Conservation (phyloP, 805 yeast genomes). For the Kodamaea leandrae region DNA sequence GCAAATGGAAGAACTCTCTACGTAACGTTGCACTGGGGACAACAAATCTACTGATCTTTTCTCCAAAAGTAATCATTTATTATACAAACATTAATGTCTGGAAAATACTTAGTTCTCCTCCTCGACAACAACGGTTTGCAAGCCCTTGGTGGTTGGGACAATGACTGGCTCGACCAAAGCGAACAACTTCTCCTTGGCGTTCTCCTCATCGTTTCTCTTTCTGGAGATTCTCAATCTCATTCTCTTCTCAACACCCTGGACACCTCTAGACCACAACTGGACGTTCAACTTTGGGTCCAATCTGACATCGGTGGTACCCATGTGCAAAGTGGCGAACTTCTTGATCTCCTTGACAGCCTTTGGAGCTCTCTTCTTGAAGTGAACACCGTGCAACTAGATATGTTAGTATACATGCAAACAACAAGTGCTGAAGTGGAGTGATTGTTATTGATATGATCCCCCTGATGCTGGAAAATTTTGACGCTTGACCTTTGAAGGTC, state of each 20-base stretch:
- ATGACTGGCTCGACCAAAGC: conserved; percentile 96
- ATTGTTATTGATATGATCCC: no score
- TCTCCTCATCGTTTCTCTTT: conserved; percentile 99
- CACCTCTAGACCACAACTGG: conserved; percentile 99
- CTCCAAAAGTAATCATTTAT: conserved; percentile 11
- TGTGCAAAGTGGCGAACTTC: conserved; percentile 97
- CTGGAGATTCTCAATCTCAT: conserved; percentile 97
- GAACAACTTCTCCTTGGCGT: conserved; percentile 96
- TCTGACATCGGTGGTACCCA: conserved; percentile 99
- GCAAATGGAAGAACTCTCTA: no score
- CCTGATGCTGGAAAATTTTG: no score
- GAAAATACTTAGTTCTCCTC: conserved; percentile 42
- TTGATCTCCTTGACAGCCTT: conserved; percentile 98
- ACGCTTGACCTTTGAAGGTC: no score
- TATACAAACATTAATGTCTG: conserved; percentile 15
- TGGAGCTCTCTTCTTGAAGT: conserved; percentile 99
- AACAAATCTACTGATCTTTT: no score
- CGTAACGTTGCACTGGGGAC: no score
- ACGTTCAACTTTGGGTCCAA: conserved; percentile 98
- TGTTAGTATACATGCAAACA: conserved; percentile 40
- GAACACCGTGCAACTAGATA: conserved; percentile 87
- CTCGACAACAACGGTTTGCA: conserved; percentile 95
- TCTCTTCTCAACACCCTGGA: conserved; percentile 98
- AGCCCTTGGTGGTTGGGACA: conserved; percentile 95
- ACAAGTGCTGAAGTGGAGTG: no score